Conservation (phyloP, 2,329 filamentous ascomycete species). For the Fusarium beomiforme region DNA sequence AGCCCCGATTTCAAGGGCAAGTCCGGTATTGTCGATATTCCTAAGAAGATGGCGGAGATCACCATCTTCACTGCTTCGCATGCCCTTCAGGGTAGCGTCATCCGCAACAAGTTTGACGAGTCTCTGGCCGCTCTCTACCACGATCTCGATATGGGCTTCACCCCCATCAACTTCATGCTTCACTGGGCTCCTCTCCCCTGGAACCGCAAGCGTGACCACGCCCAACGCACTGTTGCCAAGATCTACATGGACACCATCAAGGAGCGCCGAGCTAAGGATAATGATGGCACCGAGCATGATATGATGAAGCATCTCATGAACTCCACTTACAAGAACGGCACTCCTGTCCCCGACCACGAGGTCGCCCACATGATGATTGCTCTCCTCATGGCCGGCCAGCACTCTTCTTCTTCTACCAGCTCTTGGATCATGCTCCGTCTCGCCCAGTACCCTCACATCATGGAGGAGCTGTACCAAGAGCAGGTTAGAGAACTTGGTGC, state of each 20-base stretch:
- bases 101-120: constrained; percentile 82
- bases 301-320: constrained; percentile 94
- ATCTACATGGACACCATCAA: constrained; percentile 86
- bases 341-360: constrained; percentile 81
- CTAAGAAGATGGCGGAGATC: constrained; percentile 82
- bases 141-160: constrained; percentile 90
- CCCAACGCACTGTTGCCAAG: constrained; percentile 82
- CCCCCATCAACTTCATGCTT: constrained; percentile 88
- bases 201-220: constrained; percentile 82
- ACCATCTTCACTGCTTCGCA: constrained; percentile 92
- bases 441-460: constrained; percentile 78
- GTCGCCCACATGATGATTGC: constrained; percentile 95
- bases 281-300: constrained; percentile 68
- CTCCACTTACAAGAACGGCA: constrained; percentile 85
- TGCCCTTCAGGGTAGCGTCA: constrained; percentile 84
- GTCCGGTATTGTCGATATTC: constrained; percentile 76
- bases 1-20: constrained; percentile 73
- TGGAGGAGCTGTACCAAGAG: constrained; percentile 85
- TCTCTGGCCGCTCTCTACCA: constrained; percentile 86
- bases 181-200: constrained; percentile 91
- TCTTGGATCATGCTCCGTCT: constrained; percentile 88
- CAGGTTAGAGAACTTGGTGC: constrained; percentile 78
- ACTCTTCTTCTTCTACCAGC: constrained; percentile 85
- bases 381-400: constrained; percentile 90
- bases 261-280: constrained; percentile 67